Evolutionary conservation across 208 protist genomes (phyloP).

Genomic region (Crithidia fasciculata): DNA sequence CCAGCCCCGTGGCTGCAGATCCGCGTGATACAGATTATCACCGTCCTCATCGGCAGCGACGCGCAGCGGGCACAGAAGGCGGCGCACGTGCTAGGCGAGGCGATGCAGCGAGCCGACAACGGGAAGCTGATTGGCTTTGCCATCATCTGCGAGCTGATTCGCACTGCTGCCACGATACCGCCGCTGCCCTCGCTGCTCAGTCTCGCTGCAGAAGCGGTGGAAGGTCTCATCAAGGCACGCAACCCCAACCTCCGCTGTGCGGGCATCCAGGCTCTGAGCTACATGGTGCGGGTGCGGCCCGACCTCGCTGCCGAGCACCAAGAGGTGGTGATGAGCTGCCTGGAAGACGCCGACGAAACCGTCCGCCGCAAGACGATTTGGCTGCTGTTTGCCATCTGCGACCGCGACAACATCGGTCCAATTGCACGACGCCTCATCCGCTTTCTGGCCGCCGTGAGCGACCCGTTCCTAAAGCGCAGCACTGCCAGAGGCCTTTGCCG

Average conservation of each 20-base stretch:
- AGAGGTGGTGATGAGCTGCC: slow-evolving; percentile 93
- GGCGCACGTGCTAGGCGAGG: slow-evolving; percentile 82
- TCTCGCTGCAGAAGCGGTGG: slow-evolving; percentile 69
- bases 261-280: slow-evolving; percentile 93
- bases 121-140: slow-evolving; percentile 92
- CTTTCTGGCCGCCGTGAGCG: slow-evolving; percentile 59
- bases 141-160: slow-evolving; percentile 87
- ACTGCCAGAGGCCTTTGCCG: slow-evolving; percentile 82
- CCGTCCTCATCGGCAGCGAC: slow-evolving; percentile 44
- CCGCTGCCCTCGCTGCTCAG: slow-evolving; percentile 86
- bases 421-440: slow-evolving; percentile 91
- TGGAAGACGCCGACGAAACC: slow-evolving; percentile 94
- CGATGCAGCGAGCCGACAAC: slow-evolving; percentile 89
- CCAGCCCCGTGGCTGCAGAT: slow-evolving; percentile 98
- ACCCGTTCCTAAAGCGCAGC: slow-evolving; percentile 75
- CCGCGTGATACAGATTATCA: slow-evolving; percentile 87
- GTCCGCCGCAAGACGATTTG: slow-evolving; percentile 94
- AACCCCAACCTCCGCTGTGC: slow-evolving; percentile 95
- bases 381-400: slow-evolving; percentile 95
- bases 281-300: slow-evolving; percentile 91
- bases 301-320: slow-evolving; percentile 92
- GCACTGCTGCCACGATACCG: slow-evolving; percentile 90
- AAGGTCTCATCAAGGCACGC: slow-evolving; percentile 75
- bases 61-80: slow-evolving; percentile 45
- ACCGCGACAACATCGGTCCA: slow-evolving; percentile 90